These are phyloP conservation scores for Colletotrichum sp. DNA, from an alignment of 2,329 filamentous ascomycete species.

Conservation along the genomic window DNA sequence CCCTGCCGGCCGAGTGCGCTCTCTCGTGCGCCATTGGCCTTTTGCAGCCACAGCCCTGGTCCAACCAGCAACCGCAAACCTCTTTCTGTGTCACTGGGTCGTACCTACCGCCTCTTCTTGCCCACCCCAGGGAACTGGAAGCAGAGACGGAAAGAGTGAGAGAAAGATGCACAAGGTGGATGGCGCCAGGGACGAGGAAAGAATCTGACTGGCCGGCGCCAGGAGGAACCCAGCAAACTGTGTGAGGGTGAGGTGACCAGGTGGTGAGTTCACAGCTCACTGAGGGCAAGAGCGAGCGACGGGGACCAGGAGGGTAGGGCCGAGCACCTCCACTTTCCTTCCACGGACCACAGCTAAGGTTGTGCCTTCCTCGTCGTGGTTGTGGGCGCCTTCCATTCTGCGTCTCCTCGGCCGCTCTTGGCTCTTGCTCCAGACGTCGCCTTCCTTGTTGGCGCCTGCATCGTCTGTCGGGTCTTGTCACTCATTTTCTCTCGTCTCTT, in stretches of 20 bases:
- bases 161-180: not conserved
- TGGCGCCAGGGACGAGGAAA: not conserved
- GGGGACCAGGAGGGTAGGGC: conserved; percentile 6
- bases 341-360: conserved; percentile 3
- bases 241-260: not conserved
- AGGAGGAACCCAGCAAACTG: not conserved
- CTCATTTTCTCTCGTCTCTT: not conserved
- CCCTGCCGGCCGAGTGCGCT: conserved; percentile 1
- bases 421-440: not conserved
- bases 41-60: not conserved
- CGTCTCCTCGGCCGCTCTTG: not conserved
- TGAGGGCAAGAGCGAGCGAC: not conserved
- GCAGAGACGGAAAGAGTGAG: not conserved
- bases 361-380: not conserved
- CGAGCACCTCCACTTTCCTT: not conserved
- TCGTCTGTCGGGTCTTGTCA: not conserved
- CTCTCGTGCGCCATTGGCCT: not conserved
- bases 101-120: not conserved
- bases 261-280: too few relatives aligned
- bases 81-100: conserved; percentile 4
- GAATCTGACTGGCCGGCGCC: not conserved
- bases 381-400: not conserved
- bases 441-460: conserved; percentile 8
- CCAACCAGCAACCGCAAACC: not conserved
- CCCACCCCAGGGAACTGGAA: not conserved